Conservation (phyloP, 78 protist species). For the Mantamonas sphyraenae region DNA sequence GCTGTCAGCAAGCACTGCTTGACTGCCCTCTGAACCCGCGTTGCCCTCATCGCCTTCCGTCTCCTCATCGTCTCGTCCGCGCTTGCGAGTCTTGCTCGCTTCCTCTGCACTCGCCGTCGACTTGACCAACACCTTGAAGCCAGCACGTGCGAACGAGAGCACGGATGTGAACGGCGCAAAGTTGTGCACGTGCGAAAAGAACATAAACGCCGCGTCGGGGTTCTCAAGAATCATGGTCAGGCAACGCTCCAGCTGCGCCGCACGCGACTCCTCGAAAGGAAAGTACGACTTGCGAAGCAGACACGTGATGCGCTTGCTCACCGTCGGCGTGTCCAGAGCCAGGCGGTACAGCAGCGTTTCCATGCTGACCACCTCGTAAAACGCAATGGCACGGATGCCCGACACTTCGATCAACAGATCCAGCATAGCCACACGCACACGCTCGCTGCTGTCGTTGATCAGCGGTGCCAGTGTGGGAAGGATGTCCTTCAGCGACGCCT, state of each 20-base stretch:
- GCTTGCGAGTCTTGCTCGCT: background rate
- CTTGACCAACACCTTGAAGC: constrained; percentile 9
- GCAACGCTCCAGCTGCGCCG: constrained; percentile 20
- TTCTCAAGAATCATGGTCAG: constrained; percentile 9
- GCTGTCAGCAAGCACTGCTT: too few relatives aligned
- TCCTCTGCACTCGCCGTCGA: background rate
- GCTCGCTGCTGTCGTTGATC: constrained; percentile 38
- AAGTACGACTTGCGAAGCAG: constrained; percentile 32
- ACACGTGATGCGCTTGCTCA: constrained; percentile 28
- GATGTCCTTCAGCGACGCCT: constrained; percentile 16
- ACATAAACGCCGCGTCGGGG: constrained; percentile 17
- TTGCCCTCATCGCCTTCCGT: background rate
- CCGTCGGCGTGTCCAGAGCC: constrained; percentile 18
- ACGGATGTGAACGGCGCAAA: background rate
- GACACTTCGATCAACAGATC: constrained; percentile 33
- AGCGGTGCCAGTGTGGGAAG: constrained; percentile 33
- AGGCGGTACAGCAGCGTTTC: constrained; percentile 26
- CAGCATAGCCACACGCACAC: constrained; percentile 38
- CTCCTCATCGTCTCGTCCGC: background rate
- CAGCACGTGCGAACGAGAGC: constrained; percentile 4
- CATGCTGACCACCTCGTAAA: constrained; percentile 31
- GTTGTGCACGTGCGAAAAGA: constrained; percentile 26
- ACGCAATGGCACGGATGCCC: constrained; percentile 27
- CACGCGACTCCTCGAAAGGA: constrained; percentile 2
- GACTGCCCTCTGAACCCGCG: constrained; percentile 12